Percentiles rank a stretch among this genome's conserved stretches.
These are phyloP conservation scores for Saccharum officinarum DNA, from an alignment of 176 grass and related monocot genomes.

Conservation along the genomic window DNA sequence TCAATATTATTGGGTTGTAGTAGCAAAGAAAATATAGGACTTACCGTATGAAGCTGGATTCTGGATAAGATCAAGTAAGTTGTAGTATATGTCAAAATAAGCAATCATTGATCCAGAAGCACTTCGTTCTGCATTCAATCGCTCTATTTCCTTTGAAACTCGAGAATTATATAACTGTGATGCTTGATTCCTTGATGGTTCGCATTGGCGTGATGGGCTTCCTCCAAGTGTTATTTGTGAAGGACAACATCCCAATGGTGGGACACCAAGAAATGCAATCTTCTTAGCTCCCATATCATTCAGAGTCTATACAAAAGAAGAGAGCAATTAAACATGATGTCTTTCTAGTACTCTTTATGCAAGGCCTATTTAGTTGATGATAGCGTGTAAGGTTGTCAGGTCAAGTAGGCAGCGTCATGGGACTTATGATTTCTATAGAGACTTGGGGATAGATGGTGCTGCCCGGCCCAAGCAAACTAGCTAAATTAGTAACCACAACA, in stretches of 20 bases:
- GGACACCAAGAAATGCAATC: constrained; percentile 59
- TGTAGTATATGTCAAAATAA: constrained; percentile 65
- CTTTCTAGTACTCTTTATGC: neutral
- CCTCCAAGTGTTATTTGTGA: constrained; percentile 54
- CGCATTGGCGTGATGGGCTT: constrained; percentile 46
- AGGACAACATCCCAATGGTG: constrained; percentile 67
- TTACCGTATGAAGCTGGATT: constrained; percentile 43
- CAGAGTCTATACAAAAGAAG: constrained; percentile 33
- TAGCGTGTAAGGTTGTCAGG: too few species aligned
- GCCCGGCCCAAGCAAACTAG: too few species aligned
- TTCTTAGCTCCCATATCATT: constrained; percentile 48
- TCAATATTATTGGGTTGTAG: neutral
- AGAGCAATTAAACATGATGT: neutral
- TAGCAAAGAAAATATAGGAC: neutral
- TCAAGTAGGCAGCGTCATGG: too few species aligned
- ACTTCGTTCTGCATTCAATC: constrained; percentile 25
- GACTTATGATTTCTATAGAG: too few species aligned
- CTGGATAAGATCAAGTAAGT: constrained; percentile 49
- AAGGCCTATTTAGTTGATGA: neutral
- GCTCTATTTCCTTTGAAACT: constrained; percentile 35
- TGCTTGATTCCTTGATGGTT: constrained; percentile 44
- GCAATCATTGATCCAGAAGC: constrained; percentile 11
- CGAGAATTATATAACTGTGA: constrained; percentile 50
- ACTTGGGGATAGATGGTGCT: too few species aligned
- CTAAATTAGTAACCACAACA: too few species aligned